Evolutionary conservation across 225 moss, liverwort and hornwort species (phyloP), one percentile per base, ranked within the genome.

Genomic region (Lunularia cruciata): DNA sequence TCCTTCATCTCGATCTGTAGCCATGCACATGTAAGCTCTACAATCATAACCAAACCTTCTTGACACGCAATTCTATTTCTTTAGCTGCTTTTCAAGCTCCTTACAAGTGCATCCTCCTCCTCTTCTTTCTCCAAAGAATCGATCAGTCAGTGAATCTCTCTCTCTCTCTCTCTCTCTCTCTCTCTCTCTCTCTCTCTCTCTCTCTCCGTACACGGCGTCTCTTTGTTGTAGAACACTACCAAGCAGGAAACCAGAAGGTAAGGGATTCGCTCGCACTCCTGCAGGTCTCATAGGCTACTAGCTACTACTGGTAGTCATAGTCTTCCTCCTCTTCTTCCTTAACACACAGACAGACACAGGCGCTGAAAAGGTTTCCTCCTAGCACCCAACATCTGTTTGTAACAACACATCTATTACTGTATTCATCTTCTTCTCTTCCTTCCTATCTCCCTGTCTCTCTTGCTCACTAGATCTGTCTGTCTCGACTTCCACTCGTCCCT

Each of bases 1-100:
- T 46, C 63, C 63, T 63, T 30, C 65, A 47, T 47, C 65, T 65
- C 47, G 65, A 65, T 46, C 65, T 40, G 42, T 25, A 8, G 14
- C 14, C 47, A 16, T 30, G 8, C 3, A 18, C 65, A 32, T 10
- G 43, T 42, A 43, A 10, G 63, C 42, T 63, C 28, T 40, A 26
- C 28, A 14, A 42, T 26, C 63, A 25, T 43, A 19, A 18, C 31
- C 65, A 47, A 65, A n/a, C 65, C 30, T 34, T 51, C 49, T 34
- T 8, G 47, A 32, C 49, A 32, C 46, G 23, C n/a, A 51, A 67
- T 67, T 51, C 31, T 33, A 19, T 18, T 67, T 22, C 20, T 48
- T 67, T 30, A 65, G 46, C 46, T 67, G 22, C 34, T 52, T 51
- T 51, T 34, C 9, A 30, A 8, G 19, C 23, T 67, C 20, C 16